Conservation (phyloP, 179 eudicot genomes). For the Monotropa hypopitys region DNA sequence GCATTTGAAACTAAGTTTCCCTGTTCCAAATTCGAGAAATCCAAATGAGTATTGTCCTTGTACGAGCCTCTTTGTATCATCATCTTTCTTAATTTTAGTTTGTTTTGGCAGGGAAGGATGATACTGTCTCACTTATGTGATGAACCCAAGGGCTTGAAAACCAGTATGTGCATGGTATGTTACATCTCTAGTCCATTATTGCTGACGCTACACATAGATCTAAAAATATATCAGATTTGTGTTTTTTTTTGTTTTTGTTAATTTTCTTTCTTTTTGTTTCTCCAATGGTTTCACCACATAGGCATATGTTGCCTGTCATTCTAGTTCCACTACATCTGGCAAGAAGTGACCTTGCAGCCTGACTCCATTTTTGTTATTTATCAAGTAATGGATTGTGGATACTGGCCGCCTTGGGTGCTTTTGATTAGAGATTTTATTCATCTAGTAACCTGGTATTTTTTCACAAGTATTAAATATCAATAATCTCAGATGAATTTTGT, state of each 20-base stretch:
- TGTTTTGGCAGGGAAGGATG: slow-evolving; percentile 82
- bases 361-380: not conserved
- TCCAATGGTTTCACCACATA: not conserved
- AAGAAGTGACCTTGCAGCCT: not conserved
- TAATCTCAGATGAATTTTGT: not conserved
- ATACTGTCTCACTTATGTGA: slow-evolving; percentile 89
- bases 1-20: not conserved
- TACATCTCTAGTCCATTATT: not conserved
- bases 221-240: not conserved
- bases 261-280: not conserved
- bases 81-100: not conserved
- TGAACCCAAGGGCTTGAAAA: slow-evolving; percentile 97
- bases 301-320: not conserved
- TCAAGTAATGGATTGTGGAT: not conserved
- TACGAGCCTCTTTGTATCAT: not conserved
- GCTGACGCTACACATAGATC: not conserved
- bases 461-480: not conserved
- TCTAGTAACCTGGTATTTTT: not conserved
- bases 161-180: slow-evolving; percentile 92
- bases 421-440: not conserved
- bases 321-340: not conserved
- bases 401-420: not conserved
- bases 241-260: not conserved
- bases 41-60: not conserved
- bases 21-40: not conserved